Evolutionary conservation across 2,329 filamentous ascomycete genomes (phyloP).

Genomic region (Polytolypa hystricis): DNA sequence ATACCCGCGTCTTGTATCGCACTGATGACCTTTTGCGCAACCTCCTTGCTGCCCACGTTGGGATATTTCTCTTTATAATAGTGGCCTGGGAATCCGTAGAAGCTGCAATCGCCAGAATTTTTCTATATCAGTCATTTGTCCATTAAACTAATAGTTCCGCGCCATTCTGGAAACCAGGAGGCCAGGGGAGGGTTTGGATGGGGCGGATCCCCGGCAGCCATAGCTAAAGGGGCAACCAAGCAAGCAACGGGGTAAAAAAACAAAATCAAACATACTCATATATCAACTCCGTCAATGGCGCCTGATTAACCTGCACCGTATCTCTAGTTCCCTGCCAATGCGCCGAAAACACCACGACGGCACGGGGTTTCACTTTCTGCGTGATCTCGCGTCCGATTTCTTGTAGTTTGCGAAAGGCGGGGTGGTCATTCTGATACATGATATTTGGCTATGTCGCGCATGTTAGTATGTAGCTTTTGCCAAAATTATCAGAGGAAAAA

Average conservation of each 20-base stretch:
- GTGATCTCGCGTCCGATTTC: slow-evolving; percentile 60
- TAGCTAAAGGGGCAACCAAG: too few relatives aligned
- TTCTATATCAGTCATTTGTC: too few relatives aligned
- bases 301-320: slow-evolving; percentile 54
- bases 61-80: slow-evolving; percentile 60
- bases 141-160: too few relatives aligned
- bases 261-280: slow-evolving; percentile 50
- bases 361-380: slow-evolving; percentile 56
- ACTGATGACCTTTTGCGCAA: slow-evolving; percentile 49
- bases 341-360: slow-evolving; percentile 64
- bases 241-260: slow-evolving; percentile 6
- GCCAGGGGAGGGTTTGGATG: too few relatives aligned
- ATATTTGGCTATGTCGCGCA: slow-evolving; percentile 53
- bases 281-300: slow-evolving; percentile 53
- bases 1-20: slow-evolving; percentile 48
- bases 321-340: slow-evolving; percentile 56
- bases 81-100: slow-evolving; percentile 59
- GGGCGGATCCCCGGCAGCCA: too few relatives aligned
- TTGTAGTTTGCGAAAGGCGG: slow-evolving; percentile 54
- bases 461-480: too few relatives aligned
- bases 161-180: too few relatives aligned
- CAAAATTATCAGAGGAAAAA: too few relatives aligned
- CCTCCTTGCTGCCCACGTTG: slow-evolving; percentile 47
- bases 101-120: too few relatives aligned
- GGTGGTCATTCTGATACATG: slow-evolving; percentile 58